These are phyloP conservation scores for Friedmanniomyces simplex DNA, from an alignment of 495 filamentous ascomycete species.

Conservation along the genomic window DNA sequence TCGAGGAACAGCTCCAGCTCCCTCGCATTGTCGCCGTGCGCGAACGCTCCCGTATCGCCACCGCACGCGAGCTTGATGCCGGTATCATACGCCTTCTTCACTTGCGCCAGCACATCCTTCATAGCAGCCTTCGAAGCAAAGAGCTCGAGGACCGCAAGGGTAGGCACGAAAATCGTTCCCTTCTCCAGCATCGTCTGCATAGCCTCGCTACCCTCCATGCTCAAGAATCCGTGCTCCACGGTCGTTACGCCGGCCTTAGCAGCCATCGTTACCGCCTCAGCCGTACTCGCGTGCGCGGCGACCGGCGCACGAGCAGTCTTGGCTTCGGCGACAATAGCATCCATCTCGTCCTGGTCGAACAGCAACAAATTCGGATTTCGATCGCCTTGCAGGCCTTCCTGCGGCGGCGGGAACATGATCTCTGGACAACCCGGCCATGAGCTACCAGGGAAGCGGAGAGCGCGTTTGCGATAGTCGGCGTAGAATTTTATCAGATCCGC, in stretches of 20 bases:
- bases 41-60: slow-evolving; percentile 43
- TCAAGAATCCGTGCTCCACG: slow-evolving; percentile 41
- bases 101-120: slow-evolving; percentile 22
- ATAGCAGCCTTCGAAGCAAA: slow-evolving; percentile 11
- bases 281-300: slow-evolving; percentile 37
- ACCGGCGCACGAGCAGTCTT: slow-evolving; percentile 33
- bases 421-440: slow-evolving; percentile 16
- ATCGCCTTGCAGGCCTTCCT: slow-evolving; percentile 8
- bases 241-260: slow-evolving; percentile 40
- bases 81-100: slow-evolving; percentile 30
- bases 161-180: slow-evolving; percentile 40
- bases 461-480: slow-evolving; percentile 41
- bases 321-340: slow-evolving; percentile 40
- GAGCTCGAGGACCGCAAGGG: slow-evolving; percentile 35
- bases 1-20: slow-evolving; percentile 43
- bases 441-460: slow-evolving; percentile 36
- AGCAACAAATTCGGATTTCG: slow-evolving; percentile 36
- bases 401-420: slow-evolving; percentile 18
- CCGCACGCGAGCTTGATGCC: slow-evolving; percentile 39
- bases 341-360: slow-evolving; percentile 42
- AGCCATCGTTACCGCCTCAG: slow-evolving; percentile 38
- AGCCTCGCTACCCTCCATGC: slow-evolving; percentile 23
- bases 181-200: slow-evolving; percentile 33
- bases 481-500: slow-evolving; percentile 47
- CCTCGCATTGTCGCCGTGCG: slow-evolving; percentile 40